Conservation (phyloP, 2,329 filamentous ascomycete genomes). For the Aureobasidium sp. region DNA sequence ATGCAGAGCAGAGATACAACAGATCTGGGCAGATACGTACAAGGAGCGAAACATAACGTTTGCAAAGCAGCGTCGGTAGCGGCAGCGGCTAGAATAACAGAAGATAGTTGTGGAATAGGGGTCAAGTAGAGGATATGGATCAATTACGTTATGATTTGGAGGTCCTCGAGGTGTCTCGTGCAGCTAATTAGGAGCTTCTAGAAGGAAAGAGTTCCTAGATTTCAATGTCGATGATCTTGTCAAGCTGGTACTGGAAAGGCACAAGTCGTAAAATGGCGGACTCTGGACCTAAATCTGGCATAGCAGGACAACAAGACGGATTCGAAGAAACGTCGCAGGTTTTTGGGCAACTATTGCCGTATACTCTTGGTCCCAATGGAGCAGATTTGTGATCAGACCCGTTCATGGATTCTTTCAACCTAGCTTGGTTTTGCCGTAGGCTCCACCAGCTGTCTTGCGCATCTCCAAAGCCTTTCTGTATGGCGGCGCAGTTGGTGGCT, state of each 20-base stretch:
- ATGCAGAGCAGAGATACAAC: slow-evolving; percentile 15
- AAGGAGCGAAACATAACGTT: slow-evolving; percentile 23
- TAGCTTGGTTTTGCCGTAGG: slow-evolving; percentile 62
- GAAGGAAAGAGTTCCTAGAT: neutral
- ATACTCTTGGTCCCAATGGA: neutral
- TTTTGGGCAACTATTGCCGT: neutral
- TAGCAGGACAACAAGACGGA: neutral
- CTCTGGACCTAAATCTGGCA: neutral
- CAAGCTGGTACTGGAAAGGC: neutral
- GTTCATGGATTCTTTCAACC: slow-evolving; percentile 11
- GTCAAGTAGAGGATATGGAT: neutral
- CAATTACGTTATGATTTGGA: neutral
- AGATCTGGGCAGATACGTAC: slow-evolving; percentile 24
- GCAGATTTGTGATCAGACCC: neutral
- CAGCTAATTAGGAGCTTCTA: neutral
- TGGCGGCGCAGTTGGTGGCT: slow-evolving; percentile 90
- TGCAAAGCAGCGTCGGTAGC: slow-evolving; percentile 4
- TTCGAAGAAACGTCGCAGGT: neutral
- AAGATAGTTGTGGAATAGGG: neutral
- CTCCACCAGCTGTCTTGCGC: slow-evolving; percentile 65
- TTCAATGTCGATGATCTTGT: neutral
- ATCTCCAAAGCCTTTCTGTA: slow-evolving; percentile 88
- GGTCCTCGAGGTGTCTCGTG: neutral
- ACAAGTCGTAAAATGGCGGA: neutral
- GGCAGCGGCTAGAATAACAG: neutral